phyloP scores from a whole-genome alignment of 2,329 filamentous ascomycete genomes.

The Stromatinia cepivora region DNA sequence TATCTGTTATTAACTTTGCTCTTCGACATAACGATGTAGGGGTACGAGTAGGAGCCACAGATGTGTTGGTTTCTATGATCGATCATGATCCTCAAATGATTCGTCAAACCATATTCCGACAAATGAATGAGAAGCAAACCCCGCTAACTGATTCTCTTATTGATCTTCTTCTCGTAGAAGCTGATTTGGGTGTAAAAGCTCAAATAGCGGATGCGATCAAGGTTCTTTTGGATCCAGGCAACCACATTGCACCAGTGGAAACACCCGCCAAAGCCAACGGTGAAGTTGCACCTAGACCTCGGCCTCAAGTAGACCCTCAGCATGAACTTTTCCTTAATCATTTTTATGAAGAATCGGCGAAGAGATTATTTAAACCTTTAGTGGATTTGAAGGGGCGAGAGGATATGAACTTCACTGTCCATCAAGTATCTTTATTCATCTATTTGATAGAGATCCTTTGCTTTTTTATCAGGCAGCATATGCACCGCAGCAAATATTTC shows the following conservation, averaged over 20 bases:
- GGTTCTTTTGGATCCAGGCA: conserved; percentile 78
- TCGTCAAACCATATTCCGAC: conserved; percentile 86
- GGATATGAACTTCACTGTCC: conserved; percentile 71
- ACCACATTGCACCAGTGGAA: conserved; percentile 57
- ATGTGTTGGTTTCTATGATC: conserved; percentile 90
- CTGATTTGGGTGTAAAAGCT: conserved; percentile 90
- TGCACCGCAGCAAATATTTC: conserved; percentile 83
- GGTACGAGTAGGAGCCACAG: conserved; percentile 87
- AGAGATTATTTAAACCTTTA: conserved; percentile 82
- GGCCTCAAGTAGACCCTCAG: conserved; percentile 64
- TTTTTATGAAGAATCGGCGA: conserved; percentile 87
- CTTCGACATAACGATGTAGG: conserved; percentile 80
- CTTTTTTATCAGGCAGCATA: conserved; percentile 90
- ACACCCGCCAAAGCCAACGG: conserved; percentile 62
- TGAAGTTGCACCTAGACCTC: conserved; percentile 66
- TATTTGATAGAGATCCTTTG: conserved; percentile 91
- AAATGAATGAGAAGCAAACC: conserved; percentile 81
- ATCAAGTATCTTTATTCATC: conserved; percentile 85
- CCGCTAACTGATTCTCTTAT: conserved; percentile 91
- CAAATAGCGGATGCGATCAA: conserved; percentile 96
- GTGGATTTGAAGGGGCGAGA: conserved; percentile 72
- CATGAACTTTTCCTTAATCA: conserved; percentile 82
- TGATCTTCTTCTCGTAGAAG: conserved; percentile 85
- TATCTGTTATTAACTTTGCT: conserved; percentile 89
- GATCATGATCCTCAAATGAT: conserved; percentile 96